These are phyloP conservation scores for Coccomyxa subellipsoidea DNA, from an alignment of 163 green algal species.

Conservation along the genomic window DNA sequence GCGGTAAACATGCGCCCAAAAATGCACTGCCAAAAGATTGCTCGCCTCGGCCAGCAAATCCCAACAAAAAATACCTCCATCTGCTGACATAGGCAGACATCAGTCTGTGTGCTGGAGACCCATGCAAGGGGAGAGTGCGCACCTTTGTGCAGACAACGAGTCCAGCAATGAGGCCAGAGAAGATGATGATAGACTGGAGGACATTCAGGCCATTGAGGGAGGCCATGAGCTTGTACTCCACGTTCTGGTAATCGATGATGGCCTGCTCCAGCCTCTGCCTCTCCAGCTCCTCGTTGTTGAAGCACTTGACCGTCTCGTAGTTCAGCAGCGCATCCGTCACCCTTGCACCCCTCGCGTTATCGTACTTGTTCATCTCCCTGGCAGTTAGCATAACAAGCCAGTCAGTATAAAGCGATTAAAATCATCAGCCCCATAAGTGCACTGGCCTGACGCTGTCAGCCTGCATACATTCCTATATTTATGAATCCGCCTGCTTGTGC, in stretches of 20 bases:
- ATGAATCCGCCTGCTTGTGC: too few species aligned
- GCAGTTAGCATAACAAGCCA: not conserved
- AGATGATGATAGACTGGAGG: constrained; percentile 70
- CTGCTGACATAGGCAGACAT: too few species aligned
- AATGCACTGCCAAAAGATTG: too few species aligned
- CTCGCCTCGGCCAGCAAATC: too few species aligned
- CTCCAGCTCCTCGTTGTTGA: constrained; percentile 77
- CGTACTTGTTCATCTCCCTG: constrained; percentile 79
- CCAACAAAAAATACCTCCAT: too few species aligned
- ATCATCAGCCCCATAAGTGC: not conserved
- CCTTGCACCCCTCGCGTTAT: constrained; percentile 63
- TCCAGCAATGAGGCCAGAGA: constrained; percentile 55
- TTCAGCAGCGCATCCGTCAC: constrained; percentile 69
- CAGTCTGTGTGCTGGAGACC: not conserved
- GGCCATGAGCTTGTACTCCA: constrained; percentile 47
- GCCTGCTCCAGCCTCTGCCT: constrained; percentile 27
- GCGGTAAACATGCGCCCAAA: too few species aligned
- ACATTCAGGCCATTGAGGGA: constrained; percentile 72
- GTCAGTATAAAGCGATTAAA: too few species aligned
- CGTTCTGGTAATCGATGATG: constrained; percentile 37
- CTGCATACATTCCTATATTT: too few species aligned
- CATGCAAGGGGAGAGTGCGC: not conserved
- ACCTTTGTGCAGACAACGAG: constrained; percentile 67
- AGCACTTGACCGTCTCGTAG: constrained; percentile 86
- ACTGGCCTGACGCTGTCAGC: too few species aligned